A percentile compares a stretch with the other conserved stretches of the same genome.
Conservation (phyloP, 352 stramenopile species). For the Globisporangium splendens region DNA sequence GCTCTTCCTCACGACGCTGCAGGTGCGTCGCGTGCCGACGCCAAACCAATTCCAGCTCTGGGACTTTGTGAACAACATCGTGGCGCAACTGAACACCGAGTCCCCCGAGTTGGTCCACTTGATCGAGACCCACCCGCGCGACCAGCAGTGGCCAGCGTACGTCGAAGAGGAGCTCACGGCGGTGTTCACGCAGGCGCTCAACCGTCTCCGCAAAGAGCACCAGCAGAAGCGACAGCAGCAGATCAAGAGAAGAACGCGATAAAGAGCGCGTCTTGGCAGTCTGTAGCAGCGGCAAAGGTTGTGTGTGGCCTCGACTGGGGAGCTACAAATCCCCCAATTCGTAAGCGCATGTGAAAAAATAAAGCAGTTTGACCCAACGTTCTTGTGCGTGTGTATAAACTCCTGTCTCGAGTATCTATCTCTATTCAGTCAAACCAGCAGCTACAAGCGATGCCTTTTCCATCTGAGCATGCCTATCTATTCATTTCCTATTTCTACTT, state of each 20-base stretch:
- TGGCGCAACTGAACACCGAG: constrained; percentile 25
- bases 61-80: constrained; percentile 41
- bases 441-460: no score
- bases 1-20: constrained; percentile 54
- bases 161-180: constrained; percentile 44
- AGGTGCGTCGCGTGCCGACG: constrained; percentile 37
- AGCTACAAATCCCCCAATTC: no score
- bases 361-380: no score
- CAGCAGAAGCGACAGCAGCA: constrained; percentile 22
- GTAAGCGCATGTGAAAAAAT: no score
- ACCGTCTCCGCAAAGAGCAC: constrained; percentile 25
- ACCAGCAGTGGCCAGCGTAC: constrained; percentile 50
- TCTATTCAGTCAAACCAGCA: no score
- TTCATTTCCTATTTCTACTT: background rate
- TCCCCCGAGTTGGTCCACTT: constrained; percentile 52
- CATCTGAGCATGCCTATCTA: background rate
- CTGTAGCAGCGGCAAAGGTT: no score
- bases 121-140: constrained; percentile 40
- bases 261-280: background rate
- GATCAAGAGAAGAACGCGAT: constrained; percentile 15
- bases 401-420: no score
- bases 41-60: constrained; percentile 31
- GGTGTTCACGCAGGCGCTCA: constrained; percentile 29
- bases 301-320: no score
- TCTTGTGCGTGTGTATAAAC: no score